These are phyloP conservation scores for Podospora appendiculata DNA, from an alignment of 495 filamentous ascomycete genomes.

Conservation along the genomic window DNA sequence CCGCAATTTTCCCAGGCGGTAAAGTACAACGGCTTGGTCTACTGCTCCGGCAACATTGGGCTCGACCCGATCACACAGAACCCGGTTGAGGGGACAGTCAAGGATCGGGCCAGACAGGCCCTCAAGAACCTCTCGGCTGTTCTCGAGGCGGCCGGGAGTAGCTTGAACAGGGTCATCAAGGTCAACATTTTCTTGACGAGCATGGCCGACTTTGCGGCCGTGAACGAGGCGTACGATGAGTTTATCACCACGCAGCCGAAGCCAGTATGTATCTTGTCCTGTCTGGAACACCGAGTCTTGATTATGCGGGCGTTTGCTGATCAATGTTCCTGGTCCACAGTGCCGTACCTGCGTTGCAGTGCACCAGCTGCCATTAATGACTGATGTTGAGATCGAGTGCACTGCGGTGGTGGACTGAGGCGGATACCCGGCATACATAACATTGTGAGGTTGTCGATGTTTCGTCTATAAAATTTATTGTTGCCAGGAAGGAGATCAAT, in stretches of 20 bases:
- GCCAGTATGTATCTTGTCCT: conserved; percentile 31
- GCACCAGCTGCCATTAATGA: conserved; percentile 53
- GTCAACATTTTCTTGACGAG: conserved; percentile 59
- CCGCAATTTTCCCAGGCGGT: conserved; percentile 51
- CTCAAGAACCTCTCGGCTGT: conserved; percentile 55
- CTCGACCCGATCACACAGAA: conserved; percentile 41
- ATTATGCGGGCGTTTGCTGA: not conserved
- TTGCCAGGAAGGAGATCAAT: too few species aligned
- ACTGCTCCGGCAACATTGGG: conserved; percentile 49
- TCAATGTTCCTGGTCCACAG: not conserved
- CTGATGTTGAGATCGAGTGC: conserved; percentile 69
- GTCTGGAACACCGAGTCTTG: not conserved
- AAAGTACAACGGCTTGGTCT: conserved; percentile 49
- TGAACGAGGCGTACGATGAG: conserved; percentile 54
- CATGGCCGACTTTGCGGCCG: conserved; percentile 59
- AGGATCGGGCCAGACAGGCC: conserved; percentile 43
- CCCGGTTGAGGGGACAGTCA: conserved; percentile 44
- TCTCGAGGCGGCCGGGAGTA: conserved; percentile 52
- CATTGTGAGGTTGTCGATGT: too few species aligned
- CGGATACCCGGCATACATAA: not conserved
- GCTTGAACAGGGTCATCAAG: conserved; percentile 55
- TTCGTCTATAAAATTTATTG: too few species aligned
- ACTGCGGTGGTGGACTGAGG: conserved; percentile 39
- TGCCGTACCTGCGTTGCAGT: conserved; percentile 62
- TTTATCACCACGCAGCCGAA: conserved; percentile 49